Evolutionary conservation across 1,284 basidiomycete species (phyloP).

Genomic region (Gymnopus androsaceus): DNA sequence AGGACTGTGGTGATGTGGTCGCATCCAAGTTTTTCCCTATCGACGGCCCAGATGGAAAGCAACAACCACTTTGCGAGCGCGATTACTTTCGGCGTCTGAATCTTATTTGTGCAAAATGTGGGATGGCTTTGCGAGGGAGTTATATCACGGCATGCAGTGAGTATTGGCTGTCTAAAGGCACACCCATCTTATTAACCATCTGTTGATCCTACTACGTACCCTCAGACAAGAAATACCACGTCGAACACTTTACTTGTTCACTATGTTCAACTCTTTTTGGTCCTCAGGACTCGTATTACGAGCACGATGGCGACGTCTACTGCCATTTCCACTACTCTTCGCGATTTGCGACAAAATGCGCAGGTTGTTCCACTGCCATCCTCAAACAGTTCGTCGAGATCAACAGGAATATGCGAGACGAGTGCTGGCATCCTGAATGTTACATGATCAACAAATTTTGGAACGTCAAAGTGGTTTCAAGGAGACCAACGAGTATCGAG

Average conservation of each 20-base stretch:
- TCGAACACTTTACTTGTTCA: constrained; percentile 99
- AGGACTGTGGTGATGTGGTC: constrained; percentile 97
- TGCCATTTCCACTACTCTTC: constrained; percentile 99
- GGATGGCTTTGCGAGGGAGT: constrained; percentile 90
- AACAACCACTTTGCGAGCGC: constrained; percentile 93
- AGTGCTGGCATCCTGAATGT: constrained; percentile 99
- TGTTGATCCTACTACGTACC: constrained; percentile 16
- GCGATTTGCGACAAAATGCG: constrained; percentile 97
- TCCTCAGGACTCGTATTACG: constrained; percentile 98
- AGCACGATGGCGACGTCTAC: constrained; percentile 94
- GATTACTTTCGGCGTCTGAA: constrained; percentile 97
- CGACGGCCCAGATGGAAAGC: constrained; percentile 82
- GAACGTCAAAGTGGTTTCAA: constrained; percentile 95
- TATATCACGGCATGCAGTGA: constrained; percentile 99
- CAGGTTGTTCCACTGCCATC: constrained; percentile 97
- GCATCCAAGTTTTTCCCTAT: constrained; percentile 99
- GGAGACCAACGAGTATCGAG: constrained; percentile 65
- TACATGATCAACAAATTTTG: constrained; percentile 99
- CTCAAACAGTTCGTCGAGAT: constrained; percentile 99
- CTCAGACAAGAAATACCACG: constrained; percentile 96
- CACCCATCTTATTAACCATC: neutral
- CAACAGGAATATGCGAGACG: constrained; percentile 96
- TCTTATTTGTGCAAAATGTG: constrained; percentile 96
- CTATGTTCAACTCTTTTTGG: constrained; percentile 96
- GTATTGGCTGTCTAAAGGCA: constrained; percentile 37